Base-by-base conservation (phyloP, 192 early-diverging fungal genomes). In the Coemansia sp. region DNA sequence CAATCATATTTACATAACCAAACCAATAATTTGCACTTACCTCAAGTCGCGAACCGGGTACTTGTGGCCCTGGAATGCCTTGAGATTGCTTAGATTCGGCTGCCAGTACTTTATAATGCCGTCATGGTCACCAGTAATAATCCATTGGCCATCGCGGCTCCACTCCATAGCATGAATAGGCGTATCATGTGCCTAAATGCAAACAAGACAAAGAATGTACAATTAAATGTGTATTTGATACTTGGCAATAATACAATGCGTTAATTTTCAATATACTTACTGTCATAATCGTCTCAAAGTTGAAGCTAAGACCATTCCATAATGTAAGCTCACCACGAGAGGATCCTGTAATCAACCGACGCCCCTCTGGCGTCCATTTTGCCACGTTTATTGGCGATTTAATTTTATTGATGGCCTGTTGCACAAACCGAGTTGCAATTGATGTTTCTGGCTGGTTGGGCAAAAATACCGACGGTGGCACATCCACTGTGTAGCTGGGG, bases 51-150 rank as follows among this genome's bases (percentile, higher is more conserved):
- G 84, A 22, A 97, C 90, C 0, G 88, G 87, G 72, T 93, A 88
- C 65, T 91, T 90, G 71, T 98, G 97, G 0, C 87, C 97, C 48
- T 84, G 80, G 49, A 96, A 86, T 48, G 87, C 86, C 57, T 97
- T 94, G 21, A 98, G 75, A 63, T 96, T 93, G 69, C 91, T 93
- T 86, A 99, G 88, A 65, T 96, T 98, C 26, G 89, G 90, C 78
- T 95, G 92, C 94, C 95, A 99, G 74, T 98, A 99, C 72, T 99
- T 99, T 63, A 99, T 93, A 15, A 90, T 82, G 28, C 97, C 97
- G 26, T 85, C 83, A 55, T 95, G 89, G 71, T 97, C 97, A 2
- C 89, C 94, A 15, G 89, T 93, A 5, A 99, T 87, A 85, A 99
- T 89, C 92, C 93, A 99, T 50, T 94, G 90, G 31, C 91, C 91